Percentiles rank a stretch among this genome's conserved stretches.
Evolutionary conservation across 2,329 filamentous ascomycete genomes (phyloP).

Genomic region (Botryotinia convoluta): DNA sequence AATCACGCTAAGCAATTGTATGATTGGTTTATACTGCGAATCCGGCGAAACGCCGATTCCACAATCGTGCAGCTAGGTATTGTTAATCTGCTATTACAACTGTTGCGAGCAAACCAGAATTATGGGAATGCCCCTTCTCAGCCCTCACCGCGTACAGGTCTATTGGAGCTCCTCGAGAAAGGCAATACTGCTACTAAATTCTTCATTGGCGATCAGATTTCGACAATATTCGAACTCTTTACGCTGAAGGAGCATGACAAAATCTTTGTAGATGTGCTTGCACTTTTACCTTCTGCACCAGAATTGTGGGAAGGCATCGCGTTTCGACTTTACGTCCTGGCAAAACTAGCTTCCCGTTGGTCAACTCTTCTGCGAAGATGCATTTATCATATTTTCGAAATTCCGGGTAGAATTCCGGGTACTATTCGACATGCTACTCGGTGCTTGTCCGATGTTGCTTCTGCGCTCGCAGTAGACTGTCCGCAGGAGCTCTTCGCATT

Average conservation of each 20-base stretch:
- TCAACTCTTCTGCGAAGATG: conserved; percentile 81
- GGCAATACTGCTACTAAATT: conserved; percentile 73
- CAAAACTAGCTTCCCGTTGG: conserved; percentile 77
- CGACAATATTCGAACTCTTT: conserved; percentile 75
- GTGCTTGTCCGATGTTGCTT: conserved; percentile 67
- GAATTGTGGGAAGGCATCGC: conserved; percentile 79
- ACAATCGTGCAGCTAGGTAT: conserved; percentile 65
- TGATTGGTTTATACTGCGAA: conserved; percentile 66
- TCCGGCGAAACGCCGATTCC: conserved; percentile 67
- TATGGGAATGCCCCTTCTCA: conserved; percentile 51
- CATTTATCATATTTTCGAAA: conserved; percentile 93
- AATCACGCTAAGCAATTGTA: conserved; percentile 74
- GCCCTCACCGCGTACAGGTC: conserved; percentile 59
- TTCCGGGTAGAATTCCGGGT: conserved; percentile 66
- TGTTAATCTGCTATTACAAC: conserved; percentile 63
- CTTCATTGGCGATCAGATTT: conserved; percentile 65
- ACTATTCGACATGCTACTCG: conserved; percentile 68
- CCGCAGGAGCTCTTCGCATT: conserved; percentile 73
- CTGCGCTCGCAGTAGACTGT: conserved; percentile 60
- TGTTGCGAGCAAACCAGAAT: conserved; percentile 64
- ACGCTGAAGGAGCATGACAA: conserved; percentile 80
- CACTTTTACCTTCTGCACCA: conserved; percentile 70
- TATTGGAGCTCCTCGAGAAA: conserved; percentile 69
- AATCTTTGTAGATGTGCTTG: conserved; percentile 80
- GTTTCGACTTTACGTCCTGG: conserved; percentile 72